phyloP scores from a whole-genome alignment of 106 monocot genomes.

The Apostasia ramifera region DNA sequence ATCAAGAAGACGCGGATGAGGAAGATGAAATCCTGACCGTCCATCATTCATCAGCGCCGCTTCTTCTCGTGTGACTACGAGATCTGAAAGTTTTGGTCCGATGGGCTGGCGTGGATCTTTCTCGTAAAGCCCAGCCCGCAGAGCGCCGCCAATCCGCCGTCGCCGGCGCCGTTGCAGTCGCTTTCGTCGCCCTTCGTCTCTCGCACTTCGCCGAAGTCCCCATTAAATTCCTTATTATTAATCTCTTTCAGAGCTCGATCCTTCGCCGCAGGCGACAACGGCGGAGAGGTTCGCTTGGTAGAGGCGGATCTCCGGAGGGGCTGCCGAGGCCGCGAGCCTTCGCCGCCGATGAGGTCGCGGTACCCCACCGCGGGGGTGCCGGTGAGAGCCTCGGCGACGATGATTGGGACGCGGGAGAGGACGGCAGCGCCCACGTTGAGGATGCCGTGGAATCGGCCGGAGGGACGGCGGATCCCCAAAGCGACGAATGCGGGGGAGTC shows the following conservation, averaged over 20 bases:
- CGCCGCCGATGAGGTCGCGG: conserved; percentile 24
- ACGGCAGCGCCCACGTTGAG: conserved; percentile 52
- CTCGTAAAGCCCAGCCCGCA: background rate
- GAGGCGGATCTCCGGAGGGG: background rate
- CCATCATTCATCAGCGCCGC: background rate
- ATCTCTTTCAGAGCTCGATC: background rate
- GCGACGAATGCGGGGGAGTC: conserved; percentile 40
- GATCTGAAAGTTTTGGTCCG: background rate
- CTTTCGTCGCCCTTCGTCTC: background rate
- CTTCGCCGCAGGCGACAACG: background rate
- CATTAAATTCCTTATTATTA: background rate
- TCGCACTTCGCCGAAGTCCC: background rate
- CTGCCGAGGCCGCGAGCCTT: conserved; percentile 12
- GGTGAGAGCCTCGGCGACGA: conserved; percentile 22
- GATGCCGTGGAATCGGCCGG: conserved; percentile 61
- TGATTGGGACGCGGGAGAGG: conserved; percentile 25
- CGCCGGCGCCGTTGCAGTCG: too few species aligned
- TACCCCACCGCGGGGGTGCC: conserved; percentile 24
- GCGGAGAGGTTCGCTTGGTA: background rate
- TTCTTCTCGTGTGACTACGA: background rate
- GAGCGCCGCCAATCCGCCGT: background rate
- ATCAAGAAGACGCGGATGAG: too few species aligned
- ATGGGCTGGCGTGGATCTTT: conserved; percentile 1
- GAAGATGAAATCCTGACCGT: too few species aligned
- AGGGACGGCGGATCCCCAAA: conserved; percentile 62